Conservation (phyloP, 345 rosid genomes). For the Draba incana region DNA sequence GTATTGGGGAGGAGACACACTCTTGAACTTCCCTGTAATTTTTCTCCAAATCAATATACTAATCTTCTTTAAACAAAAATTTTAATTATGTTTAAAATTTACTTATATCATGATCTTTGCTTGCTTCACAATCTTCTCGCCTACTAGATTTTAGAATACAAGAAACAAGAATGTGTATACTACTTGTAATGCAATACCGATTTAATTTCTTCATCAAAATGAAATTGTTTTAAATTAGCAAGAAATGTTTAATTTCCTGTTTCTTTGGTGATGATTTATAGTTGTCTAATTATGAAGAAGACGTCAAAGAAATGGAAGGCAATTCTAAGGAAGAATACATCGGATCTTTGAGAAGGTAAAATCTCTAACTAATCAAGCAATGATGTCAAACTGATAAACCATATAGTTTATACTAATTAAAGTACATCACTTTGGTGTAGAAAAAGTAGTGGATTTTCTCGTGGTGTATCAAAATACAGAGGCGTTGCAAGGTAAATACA, state of each 20-base stretch:
- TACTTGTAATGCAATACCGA: not conserved
- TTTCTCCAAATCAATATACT: slow-evolving; percentile 15
- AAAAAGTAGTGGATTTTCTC: slow-evolving; percentile 95
- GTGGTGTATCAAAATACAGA: slow-evolving; percentile 92
- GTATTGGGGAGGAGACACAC: slow-evolving; percentile 88
- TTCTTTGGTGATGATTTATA: slow-evolving; percentile 28
- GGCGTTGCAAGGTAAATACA: slow-evolving; percentile 83
- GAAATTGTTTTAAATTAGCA: not conserved
- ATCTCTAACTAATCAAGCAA: not conserved
- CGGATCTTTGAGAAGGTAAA: slow-evolving; percentile 84
- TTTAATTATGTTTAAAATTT: not conserved
- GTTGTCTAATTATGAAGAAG: slow-evolving; percentile 61
- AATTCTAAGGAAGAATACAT: slow-evolving; percentile 84
- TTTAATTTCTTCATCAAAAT: not conserved
- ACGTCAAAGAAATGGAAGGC: slow-evolving; percentile 76
- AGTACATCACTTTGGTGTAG: slow-evolving; percentile 43
- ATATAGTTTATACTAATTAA: not conserved
- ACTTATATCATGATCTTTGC: slow-evolving; percentile 22
- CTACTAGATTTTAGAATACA: slow-evolving; percentile 10
- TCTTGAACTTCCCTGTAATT: slow-evolving; percentile 83
- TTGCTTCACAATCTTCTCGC: slow-evolving; percentile 17
- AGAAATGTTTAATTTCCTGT: not conserved
- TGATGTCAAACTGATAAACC: not conserved
- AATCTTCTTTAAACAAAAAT: not conserved
- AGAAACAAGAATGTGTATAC: slow-evolving; percentile 13